Conservation (phyloP, 1,139 yeast species). For the Yamadazyma mexicana region DNA sequence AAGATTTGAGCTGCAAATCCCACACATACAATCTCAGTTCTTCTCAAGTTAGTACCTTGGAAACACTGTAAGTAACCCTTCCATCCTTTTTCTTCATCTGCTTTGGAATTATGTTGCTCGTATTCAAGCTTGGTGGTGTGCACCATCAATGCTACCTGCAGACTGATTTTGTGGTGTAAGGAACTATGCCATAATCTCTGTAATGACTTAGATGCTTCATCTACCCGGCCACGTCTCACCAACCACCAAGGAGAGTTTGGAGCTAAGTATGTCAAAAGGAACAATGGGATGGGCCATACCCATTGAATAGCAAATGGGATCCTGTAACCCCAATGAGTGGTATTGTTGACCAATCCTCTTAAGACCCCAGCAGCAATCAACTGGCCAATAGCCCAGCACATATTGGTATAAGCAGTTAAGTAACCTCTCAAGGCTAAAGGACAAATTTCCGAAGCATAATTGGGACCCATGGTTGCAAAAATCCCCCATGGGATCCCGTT, state of each 20-base stretch:
- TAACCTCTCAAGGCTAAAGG: conserved; percentile 50
- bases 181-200: conserved; percentile 35
- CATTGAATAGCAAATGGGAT: conserved; percentile 52
- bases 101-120: too few species aligned
- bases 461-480: conserved; percentile 48
- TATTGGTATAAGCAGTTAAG: conserved; percentile 47
- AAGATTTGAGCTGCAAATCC: conserved; percentile 52
- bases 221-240: conserved; percentile 33
- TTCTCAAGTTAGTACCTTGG: conserved; percentile 47
- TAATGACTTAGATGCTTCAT: conserved; percentile 37
- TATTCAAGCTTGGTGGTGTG: too few species aligned
- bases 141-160: conserved; percentile 45
- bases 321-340: conserved; percentile 32
- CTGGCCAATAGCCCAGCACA: conserved; percentile 54
- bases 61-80: conserved; percentile 49
- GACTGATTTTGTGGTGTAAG: conserved; percentile 41
- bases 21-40: conserved; percentile 54
- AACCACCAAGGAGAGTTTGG: conserved; percentile 49
- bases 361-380: conserved; percentile 48
- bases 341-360: conserved; percentile 33
- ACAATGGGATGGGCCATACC: conserved; percentile 58
- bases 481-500: conserved; percentile 56
- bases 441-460: conserved; percentile 54
- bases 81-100: conserved; percentile 42
- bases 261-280: conserved; percentile 37